Evolutionary conservation across 1,139 yeast species (phyloP).

Genomic region (Yamadazyma kanchanaburiensis): DNA sequence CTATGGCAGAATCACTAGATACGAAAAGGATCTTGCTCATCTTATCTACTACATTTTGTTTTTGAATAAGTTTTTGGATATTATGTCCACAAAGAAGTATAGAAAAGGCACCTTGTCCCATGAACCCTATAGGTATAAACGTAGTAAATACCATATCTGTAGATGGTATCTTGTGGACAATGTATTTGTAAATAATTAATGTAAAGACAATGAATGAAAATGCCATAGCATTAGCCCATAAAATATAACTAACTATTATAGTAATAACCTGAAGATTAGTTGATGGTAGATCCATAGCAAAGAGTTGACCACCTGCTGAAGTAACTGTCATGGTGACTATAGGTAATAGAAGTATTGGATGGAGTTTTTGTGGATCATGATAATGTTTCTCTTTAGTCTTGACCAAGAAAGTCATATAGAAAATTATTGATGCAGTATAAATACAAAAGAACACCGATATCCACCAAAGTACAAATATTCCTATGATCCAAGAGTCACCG

Average conservation of each 20-base stretch:
- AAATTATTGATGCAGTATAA: conserved; percentile 55
- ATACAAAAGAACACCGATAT: conserved; percentile 51
- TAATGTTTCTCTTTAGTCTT: conserved; percentile 19
- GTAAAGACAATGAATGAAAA: conserved; percentile 57
- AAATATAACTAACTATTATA: conserved; percentile 48
- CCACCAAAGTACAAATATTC: conserved; percentile 68
- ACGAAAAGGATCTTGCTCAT: conserved; percentile 1
- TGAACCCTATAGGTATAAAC: conserved; percentile 30
- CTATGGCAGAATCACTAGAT: background rate
- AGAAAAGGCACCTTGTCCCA: conserved; percentile 82
- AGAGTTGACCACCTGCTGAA: conserved; percentile 60
- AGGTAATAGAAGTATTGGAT: conserved; percentile 58
- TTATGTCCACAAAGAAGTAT: conserved; percentile 55
- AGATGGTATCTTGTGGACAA: conserved; percentile 59
- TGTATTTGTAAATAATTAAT: conserved; percentile 56
- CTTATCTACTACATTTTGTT: conserved; percentile 3
- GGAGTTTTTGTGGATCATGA: conserved; percentile 23
- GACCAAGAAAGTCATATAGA: conserved; percentile 38
- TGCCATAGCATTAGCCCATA: conserved; percentile 68
- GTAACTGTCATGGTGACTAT: conserved; percentile 75
- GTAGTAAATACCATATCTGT: conserved; percentile 25
- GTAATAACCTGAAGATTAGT: conserved; percentile 46
- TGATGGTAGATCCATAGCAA: conserved; percentile 43
- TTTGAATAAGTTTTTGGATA: conserved; percentile 17
- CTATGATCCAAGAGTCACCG: conserved; percentile 33